phyloP scores from a whole-genome alignment of 2,329 filamentous ascomycete genomes.

The Monosporascus sp. region DNA sequence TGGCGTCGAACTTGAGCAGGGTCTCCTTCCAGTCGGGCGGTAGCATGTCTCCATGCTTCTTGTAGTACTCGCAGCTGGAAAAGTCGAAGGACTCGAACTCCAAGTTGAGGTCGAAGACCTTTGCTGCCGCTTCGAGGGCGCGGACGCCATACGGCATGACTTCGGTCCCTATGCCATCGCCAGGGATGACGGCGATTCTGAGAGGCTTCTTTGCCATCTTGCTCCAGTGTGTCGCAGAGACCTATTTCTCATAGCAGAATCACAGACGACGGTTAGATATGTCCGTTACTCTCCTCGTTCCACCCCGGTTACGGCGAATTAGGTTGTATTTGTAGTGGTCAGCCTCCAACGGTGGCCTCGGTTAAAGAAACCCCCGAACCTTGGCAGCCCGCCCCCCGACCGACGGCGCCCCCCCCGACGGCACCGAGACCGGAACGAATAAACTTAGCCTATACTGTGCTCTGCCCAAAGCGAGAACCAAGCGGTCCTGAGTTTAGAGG shows the following conservation, averaged over 20 bases:
- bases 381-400: neutral
- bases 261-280: too few relatives aligned
- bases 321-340: neutral
- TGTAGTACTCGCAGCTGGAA: constrained; percentile 58
- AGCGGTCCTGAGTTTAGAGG: too few relatives aligned
- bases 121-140: constrained; percentile 49
- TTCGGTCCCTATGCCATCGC: constrained; percentile 65
- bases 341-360: neutral
- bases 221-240: neutral
- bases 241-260: too few relatives aligned
- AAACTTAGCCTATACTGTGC: neutral
- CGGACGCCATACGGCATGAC: constrained; percentile 59
- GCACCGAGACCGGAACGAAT: neutral
- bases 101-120: constrained; percentile 47
- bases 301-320: neutral
- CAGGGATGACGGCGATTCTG: constrained; percentile 59
- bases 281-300: too few relatives aligned
- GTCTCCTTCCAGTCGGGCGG: constrained; percentile 43
- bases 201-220: constrained; percentile 10
- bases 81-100: constrained; percentile 60
- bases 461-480: neutral
- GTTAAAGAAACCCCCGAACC: neutral
- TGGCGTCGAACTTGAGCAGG: constrained; percentile 57
- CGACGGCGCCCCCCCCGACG: neutral
- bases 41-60: constrained; percentile 37